Evolutionary conservation across 2,329 filamentous ascomycete genomes (phyloP), one percentile per base, ranked within the genome.

Genomic region (Epichloe scottii): DNA sequence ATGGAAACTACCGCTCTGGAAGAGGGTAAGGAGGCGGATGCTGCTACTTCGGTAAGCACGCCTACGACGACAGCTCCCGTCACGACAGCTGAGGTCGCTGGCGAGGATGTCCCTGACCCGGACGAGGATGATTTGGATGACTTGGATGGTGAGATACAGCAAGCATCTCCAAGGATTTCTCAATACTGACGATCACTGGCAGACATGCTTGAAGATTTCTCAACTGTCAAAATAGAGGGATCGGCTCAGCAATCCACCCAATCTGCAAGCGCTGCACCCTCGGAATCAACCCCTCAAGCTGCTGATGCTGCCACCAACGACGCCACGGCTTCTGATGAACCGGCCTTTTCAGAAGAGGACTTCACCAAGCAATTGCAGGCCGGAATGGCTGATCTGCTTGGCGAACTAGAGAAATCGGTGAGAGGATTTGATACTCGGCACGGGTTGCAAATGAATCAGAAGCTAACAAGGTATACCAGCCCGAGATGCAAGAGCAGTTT

Each of bases 171-270:
- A 33, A 5, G 15, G 12, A 14, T 15, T 21, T 5, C 3, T 17
- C 8, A 44, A 30, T 6, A 12, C 55, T 62, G 26, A 58, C 43
- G 6, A 3, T 49, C 6, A 44, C n/a, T 23, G 15, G 15, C 42
- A 91, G 91, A 97, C 60, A 85, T 97, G 68, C 82, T 98, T 26
- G 89, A 96, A 63, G 87, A 96, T 57, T 98, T 98, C 69, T 83
- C 84, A 41, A 70, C 84, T 30, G 74, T 76, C 48, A 81, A 83
- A 57, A 60, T 82, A 14, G 62, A 65, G 37, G 49, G 14, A 48
- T 54, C 51, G 59, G 50, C 51, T 51, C 53, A 40, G 46, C 50
- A 59, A 46, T 41, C 63, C 21, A 55, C 64, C 33, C 56, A 48
- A 17, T n/a, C 50, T 17, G 17, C 59, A 50, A 49, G 57, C 41